These are phyloP conservation scores for Aspergillus clavatus DNA, from an alignment of 2,329 filamentous ascomycete genomes.

Conservation along the genomic window DNA sequence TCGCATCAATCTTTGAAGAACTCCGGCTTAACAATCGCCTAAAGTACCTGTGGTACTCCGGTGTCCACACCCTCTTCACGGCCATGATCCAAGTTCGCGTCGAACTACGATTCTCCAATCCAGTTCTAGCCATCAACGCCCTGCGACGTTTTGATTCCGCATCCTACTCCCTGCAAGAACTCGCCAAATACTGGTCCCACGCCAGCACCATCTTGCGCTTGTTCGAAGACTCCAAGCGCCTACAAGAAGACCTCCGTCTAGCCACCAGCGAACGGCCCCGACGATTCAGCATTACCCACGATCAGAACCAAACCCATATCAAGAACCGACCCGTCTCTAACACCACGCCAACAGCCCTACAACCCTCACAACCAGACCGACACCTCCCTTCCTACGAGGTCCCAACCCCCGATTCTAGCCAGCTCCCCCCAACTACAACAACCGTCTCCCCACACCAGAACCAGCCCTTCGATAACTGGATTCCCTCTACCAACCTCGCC, in stretches of 20 bases:
- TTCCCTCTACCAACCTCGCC: constrained; percentile 25
- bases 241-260: constrained; percentile 38
- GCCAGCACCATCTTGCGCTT: constrained; percentile 41
- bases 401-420: constrained; percentile 28
- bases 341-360: constrained; percentile 16
- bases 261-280: constrained; percentile 33
- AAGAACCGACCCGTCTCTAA: constrained; percentile 6
- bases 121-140: constrained; percentile 43
- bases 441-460: constrained; percentile 23
- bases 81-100: constrained; percentile 46
- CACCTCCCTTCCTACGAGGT: constrained; percentile 23
- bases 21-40: constrained; percentile 39
- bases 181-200: constrained; percentile 42
- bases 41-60: constrained; percentile 43
- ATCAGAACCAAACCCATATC: constrained; percentile 4
- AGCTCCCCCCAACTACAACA: constrained; percentile 18
- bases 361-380: constrained; percentile 18
- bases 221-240: constrained; percentile 41
- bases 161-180: constrained; percentile 37
- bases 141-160: constrained; percentile 43
- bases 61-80: constrained; percentile 43
- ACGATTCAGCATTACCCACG: constrained; percentile 18
- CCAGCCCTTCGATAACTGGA: constrained; percentile 30
- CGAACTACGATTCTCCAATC: constrained; percentile 44
- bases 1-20: constrained; percentile 44